Percentiles rank a stretch among this genome's conserved stretches.
phyloP scores from a whole-genome alignment of 2,329 filamentous ascomycete genomes.

The Achaetomium macrosporum region DNA sequence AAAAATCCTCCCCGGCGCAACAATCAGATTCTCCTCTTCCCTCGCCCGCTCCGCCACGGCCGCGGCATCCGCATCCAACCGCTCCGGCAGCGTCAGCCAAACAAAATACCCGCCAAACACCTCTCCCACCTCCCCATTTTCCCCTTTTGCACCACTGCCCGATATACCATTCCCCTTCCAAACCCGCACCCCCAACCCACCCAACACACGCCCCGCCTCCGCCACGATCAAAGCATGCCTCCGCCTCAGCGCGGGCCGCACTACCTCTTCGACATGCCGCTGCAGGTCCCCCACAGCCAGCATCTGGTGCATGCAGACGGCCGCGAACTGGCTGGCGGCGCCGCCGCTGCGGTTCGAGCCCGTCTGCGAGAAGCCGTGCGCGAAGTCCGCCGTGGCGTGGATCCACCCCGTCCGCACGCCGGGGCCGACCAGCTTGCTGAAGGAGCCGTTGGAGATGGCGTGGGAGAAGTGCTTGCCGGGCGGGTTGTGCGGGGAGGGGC shows the following conservation, averaged over 20 bases:
- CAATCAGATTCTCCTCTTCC: conserved; percentile 58
- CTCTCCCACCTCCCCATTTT: conserved; percentile 33
- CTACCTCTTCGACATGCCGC: conserved; percentile 36
- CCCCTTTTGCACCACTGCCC: conserved; percentile 18
- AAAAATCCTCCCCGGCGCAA: conserved; percentile 66
- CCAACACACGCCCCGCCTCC: conserved; percentile 54
- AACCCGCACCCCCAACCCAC: conserved; percentile 54
- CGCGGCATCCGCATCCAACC: conserved; percentile 46
- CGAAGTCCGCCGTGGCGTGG: conserved; percentile 58
- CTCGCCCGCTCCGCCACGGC: conserved; percentile 53
- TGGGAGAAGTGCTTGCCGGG: conserved; percentile 65
- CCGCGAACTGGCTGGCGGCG: conserved; percentile 46
- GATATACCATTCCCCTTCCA: conserved; percentile 1
- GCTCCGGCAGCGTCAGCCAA: conserved; percentile 62
- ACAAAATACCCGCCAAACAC: conserved; percentile 80
- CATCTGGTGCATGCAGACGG: conserved; percentile 46
- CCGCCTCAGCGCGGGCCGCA: conserved; percentile 41
- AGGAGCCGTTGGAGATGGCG: conserved; percentile 78
- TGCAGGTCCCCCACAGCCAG: conserved; percentile 40
- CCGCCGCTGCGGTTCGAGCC: conserved; percentile 53
- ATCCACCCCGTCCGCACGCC: conserved; percentile 85
- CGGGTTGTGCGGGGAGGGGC: conserved; percentile 38
- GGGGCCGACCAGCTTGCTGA: conserved; percentile 80
- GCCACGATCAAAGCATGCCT: conserved; percentile 47
- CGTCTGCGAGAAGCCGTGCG: conserved; percentile 46